Base-by-base conservation (phyloP, 179 eudicot species). In the Actinidia arguta region DNA sequence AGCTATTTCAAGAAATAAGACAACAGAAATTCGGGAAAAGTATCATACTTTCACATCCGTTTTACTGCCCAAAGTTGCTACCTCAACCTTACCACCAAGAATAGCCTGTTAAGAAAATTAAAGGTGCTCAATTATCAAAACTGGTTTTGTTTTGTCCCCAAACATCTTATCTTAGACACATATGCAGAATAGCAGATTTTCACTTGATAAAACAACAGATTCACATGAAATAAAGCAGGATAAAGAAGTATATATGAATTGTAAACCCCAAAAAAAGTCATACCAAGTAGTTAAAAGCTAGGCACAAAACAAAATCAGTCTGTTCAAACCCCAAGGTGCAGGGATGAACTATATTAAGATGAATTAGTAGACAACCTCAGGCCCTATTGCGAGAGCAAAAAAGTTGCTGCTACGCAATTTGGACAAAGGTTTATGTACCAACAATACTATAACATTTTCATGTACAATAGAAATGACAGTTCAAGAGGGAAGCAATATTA, bases 21-120 rank as follows among this genome's bases (percentile, higher is more conserved):
- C 76, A 64, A 31, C 55, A 75, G 0, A 59, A 70, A 79, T 27
- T 76, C 36, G 68, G 84, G 80, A 62, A 39, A 73, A 59, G 68
- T 66, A 58, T 74, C 94, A 86, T 93, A 94, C 99, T 85, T 91
- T 93, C 73, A 95, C 63, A 36, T 88, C 86, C 70, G 72, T 75
- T 82, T 84, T 92, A 75, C 94, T 98, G 3, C 87, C 73, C 70
- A 95, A 81, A 76, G 98, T 92, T 63, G 98, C 94, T 47, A 95
- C 98, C 82, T 92, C 94, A 74, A 94, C 94, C 85, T 90, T 89
- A 82, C 97, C 99, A 63, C 99, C 99, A 87, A 91, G 94, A 78
- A 95, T 88, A 80, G 99, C 99, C 99, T 95, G 90, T 81, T 76
- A 52, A 71, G 73, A 73, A 78, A 27, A 80, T 77, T 56, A 58